Conservation (phyloP, 495 filamentous ascomycete genomes). For the Pseudotulostoma volvatum region DNA sequence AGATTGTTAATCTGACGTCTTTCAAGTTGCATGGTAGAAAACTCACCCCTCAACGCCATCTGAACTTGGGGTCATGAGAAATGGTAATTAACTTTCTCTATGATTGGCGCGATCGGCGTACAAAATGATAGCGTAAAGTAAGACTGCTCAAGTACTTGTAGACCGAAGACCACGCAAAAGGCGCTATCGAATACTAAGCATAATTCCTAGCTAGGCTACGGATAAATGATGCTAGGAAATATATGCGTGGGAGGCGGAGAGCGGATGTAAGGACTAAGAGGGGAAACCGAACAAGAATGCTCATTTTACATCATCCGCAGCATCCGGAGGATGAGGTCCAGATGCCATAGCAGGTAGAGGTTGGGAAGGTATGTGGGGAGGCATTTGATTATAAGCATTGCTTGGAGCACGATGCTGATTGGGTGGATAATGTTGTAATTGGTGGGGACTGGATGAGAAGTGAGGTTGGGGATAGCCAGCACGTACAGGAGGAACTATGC, state of each 20-base stretch:
- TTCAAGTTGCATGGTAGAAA: too few species aligned
- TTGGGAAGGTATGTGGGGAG: conserved; percentile 30
- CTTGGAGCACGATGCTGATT: conserved; percentile 42
- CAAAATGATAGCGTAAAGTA: background rate
- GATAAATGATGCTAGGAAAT: background rate
- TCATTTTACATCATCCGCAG: conserved; percentile 43
- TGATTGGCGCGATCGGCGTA: too few species aligned
- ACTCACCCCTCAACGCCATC: too few species aligned
- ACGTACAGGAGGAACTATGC: conserved; percentile 40
- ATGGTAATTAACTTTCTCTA: too few species aligned
- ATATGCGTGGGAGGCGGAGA: background rate
- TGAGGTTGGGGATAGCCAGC: conserved; percentile 42
- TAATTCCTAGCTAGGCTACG: background rate
- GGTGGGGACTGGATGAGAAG: conserved; percentile 48
- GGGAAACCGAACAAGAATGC: too few species aligned
- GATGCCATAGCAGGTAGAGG: conserved; percentile 21
- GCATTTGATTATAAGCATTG: conserved; percentile 39
- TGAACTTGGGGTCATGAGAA: too few species aligned
- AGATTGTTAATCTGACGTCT: too few species aligned
- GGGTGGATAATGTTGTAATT: conserved; percentile 47
- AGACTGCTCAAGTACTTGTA: background rate
- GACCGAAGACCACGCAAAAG: background rate
- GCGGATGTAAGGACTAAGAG: too few species aligned
- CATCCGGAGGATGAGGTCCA: conserved; percentile 26
- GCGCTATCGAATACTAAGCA: background rate